Percentiles rank a stretch among this genome's conserved stretches.
Evolutionary conservation across 1,284 basidiomycete species (phyloP).

Genomic region (Fomitopsis pinicola): DNA sequence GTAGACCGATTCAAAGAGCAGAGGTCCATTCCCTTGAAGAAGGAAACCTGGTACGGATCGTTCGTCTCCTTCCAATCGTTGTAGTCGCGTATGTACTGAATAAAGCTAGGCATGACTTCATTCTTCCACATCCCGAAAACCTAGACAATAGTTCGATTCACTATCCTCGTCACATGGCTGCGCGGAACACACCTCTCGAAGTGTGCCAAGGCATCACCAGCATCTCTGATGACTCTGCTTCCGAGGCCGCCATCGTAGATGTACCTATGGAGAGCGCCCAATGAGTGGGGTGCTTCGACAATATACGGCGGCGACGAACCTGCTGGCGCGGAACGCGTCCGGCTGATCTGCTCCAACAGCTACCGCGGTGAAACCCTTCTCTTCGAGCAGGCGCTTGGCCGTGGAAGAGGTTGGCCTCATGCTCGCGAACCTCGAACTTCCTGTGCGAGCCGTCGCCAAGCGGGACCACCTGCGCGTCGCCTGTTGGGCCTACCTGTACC

Average conservation of each 20-base stretch:
- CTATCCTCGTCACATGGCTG: background rate
- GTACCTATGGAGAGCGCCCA: constrained; percentile 13
- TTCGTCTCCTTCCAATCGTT: constrained; percentile 15
- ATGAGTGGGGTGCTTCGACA: background rate
- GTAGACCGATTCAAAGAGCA: constrained; percentile 23
- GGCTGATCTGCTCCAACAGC: constrained; percentile 29
- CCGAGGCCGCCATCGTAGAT: constrained; percentile 17
- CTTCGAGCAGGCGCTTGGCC: constrained; percentile 24
- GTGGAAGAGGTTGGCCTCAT: constrained; percentile 24
- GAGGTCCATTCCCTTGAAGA: constrained; percentile 26
- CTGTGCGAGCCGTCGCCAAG: constrained; percentile 28
- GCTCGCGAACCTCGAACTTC: constrained; percentile 27
- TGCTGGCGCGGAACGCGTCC: constrained; percentile 25
- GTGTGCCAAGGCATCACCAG: constrained; percentile 17
- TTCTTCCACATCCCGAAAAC: constrained; percentile 31
- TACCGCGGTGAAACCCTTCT: constrained; percentile 27
- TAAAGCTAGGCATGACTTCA: constrained; percentile 24
- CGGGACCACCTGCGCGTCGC: constrained; percentile 22
- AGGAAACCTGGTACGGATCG: constrained; percentile 18
- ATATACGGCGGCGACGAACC: constrained; percentile 9
- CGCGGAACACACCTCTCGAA: constrained; percentile 17
- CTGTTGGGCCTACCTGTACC: background rate
- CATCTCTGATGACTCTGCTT: constrained; percentile 12
- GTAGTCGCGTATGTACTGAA: constrained; percentile 19
- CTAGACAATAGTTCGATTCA: constrained; percentile 2